These are phyloP conservation scores for Saposhnikovia divaricata DNA, from an alignment of 129 eudicot genomes.

Conservation along the genomic window DNA sequence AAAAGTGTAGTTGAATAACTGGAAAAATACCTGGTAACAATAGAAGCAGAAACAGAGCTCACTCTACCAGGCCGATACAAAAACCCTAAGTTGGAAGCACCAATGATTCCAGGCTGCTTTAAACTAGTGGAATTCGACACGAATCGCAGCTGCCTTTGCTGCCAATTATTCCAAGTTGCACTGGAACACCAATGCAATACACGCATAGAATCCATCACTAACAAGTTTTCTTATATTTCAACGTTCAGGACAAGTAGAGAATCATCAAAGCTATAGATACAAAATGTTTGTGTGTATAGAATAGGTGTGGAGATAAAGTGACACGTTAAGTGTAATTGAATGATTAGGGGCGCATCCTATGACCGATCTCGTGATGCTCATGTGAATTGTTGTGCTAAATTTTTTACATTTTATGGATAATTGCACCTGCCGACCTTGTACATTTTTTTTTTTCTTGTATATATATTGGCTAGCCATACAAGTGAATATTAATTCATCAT, in stretches of 20 bases:
- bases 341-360: slow-evolving; percentile 23
- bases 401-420: no score
- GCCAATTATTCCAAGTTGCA: slow-evolving; percentile 17
- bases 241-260: not conserved
- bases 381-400: no score
- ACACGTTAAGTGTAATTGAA: slow-evolving; percentile 24
- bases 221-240: not conserved
- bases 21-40: slow-evolving; percentile 36
- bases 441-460: no score
- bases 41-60: slow-evolving; percentile 22
- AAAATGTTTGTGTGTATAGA: not conserved
- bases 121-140: slow-evolving; percentile 8
- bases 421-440: no score
- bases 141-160: slow-evolving; percentile 30
- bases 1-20: no score
- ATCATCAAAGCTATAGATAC: not conserved
- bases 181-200: slow-evolving; percentile 26
- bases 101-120: slow-evolving; percentile 17
- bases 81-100: slow-evolving; percentile 20
- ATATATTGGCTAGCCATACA: no score
- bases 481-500: no score
- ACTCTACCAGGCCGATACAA: not conserved
- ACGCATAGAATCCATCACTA: slow-evolving; percentile 42
- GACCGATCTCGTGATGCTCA: slow-evolving; percentile 14
- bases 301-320: slow-evolving; percentile 10